Evolutionary conservation across 108 stramenopile species (phyloP).

Genomic region (Pseudonitzschia multiseries): DNA sequence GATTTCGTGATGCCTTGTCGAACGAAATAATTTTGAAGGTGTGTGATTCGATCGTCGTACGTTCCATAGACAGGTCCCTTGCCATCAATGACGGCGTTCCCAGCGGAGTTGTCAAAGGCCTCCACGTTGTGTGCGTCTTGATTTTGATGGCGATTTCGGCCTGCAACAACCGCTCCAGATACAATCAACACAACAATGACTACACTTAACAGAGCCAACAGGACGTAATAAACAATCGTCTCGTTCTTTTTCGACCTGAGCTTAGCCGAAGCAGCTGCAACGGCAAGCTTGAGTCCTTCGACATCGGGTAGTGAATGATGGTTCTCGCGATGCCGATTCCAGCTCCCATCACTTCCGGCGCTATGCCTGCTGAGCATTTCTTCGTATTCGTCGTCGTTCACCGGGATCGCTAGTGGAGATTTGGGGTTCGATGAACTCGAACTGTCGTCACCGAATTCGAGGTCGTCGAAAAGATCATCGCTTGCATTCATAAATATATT

Average conservation of each 20-base stretch:
- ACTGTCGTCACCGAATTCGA: neutral
- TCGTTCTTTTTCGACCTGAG: neutral
- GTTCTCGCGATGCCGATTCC: neutral
- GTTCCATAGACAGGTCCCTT: neutral
- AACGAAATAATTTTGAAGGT: neutral
- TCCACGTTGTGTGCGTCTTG: neutral
- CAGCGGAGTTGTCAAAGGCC: neutral
- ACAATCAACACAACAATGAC: neutral
- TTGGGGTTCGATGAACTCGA: neutral
- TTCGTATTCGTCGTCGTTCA: conserved; percentile 3
- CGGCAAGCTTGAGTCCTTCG: conserved; percentile 7
- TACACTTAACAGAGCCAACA: neutral
- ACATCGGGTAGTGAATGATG: conserved; percentile 9
- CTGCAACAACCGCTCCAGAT: neutral
- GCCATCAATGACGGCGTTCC: neutral
- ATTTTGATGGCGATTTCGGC: neutral
- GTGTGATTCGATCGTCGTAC: neutral
- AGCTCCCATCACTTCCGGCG: neutral
- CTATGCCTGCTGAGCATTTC: neutral
- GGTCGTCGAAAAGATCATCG: neutral
- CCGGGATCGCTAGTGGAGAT: neutral
- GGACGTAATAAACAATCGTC: neutral
- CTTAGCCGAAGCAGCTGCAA: neutral
- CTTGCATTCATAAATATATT: neutral
- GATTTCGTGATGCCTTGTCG: neutral